A percentile compares a stretch with the other conserved stretches of the same genome.
Conservation (phyloP, 108 stramenopile genomes). For the Cyclostephanos tholiformis region DNA sequence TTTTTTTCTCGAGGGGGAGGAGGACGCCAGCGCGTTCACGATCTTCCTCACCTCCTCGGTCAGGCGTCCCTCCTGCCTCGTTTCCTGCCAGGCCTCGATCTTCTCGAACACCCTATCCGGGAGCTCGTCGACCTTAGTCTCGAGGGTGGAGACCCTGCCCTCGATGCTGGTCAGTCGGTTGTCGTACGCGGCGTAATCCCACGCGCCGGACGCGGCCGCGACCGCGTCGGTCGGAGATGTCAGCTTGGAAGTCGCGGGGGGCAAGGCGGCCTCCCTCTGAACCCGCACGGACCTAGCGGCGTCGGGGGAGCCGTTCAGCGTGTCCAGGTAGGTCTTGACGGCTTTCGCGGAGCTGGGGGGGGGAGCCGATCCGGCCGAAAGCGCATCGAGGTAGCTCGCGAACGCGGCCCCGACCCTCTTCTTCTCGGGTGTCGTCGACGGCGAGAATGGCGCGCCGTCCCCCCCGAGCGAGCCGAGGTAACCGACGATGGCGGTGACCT, state of each 20-base stretch:
- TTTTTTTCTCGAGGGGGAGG: not conserved
- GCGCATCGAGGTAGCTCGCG: slow-evolving; percentile 38
- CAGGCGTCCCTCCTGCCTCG: slow-evolving; percentile 17
- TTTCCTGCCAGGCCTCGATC: slow-evolving; percentile 45
- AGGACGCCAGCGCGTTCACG: slow-evolving; percentile 7
- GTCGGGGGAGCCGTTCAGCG: slow-evolving; percentile 17
- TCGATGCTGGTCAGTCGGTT: slow-evolving; percentile 36
- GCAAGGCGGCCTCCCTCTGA: not conserved
- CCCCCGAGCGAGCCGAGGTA: slow-evolving; percentile 34
- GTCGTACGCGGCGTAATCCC: slow-evolving; percentile 13
- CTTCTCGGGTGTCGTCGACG: not conserved
- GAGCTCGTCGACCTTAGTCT: slow-evolving; percentile 31
- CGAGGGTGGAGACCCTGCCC: slow-evolving; percentile 31
- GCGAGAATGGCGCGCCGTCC: not conserved
- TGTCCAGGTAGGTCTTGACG: slow-evolving; percentile 47
- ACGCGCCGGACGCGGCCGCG: not conserved
- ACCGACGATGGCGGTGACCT: slow-evolving; percentile 23
- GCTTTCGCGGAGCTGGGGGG: slow-evolving; percentile 35
- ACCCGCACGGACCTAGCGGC: slow-evolving; percentile 9
- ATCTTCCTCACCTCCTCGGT: slow-evolving; percentile 23
- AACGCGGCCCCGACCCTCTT: slow-evolving; percentile 25
- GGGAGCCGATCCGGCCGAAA: slow-evolving; percentile 22
- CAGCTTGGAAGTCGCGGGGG: not conserved
- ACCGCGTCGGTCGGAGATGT: not conserved
- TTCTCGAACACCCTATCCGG: slow-evolving; percentile 38